Conservation (phyloP, 2,329 filamentous ascomycete species). For the Fusarium algeriense region DNA sequence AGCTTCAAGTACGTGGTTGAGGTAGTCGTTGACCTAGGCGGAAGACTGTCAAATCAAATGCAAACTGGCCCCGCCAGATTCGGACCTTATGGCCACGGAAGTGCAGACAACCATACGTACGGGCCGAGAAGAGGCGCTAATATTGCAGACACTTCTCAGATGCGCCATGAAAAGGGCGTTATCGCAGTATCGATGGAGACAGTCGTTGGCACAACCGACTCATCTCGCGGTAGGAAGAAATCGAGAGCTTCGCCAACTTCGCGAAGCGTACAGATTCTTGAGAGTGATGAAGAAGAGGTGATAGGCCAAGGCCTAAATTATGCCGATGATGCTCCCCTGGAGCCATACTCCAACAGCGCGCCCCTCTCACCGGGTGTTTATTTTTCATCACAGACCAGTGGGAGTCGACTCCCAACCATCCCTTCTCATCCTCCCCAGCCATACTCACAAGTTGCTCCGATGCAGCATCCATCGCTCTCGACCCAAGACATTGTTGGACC, state of each 20-base stretch:
- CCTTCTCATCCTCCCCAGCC: conserved; percentile 40
- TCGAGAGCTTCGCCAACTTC: conserved; percentile 44
- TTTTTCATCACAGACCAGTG: conserved; percentile 52
- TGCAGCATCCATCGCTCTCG: conserved; percentile 28
- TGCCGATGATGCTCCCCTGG: conserved; percentile 40
- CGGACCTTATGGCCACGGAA: conserved; percentile 50
- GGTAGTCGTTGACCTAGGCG: conserved; percentile 91
- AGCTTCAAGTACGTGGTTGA: conserved; percentile 95
- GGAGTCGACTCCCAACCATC: conserved; percentile 50
- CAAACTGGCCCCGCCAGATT: conserved; percentile 68
- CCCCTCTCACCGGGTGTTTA: conserved; percentile 43
- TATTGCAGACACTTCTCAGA: conserved; percentile 87
- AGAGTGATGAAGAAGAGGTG: conserved; percentile 51
- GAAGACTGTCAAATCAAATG: conserved; percentile 80
- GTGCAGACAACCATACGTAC: conserved; percentile 49
- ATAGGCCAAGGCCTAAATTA: conserved; percentile 40
- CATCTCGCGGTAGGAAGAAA: conserved; percentile 56
- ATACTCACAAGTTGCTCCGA: conserved; percentile 52
- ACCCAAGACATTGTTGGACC: conserved; percentile 21
- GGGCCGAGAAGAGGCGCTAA: conserved; percentile 61
- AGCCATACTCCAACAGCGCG: conserved; percentile 30
- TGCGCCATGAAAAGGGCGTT: conserved; percentile 92
- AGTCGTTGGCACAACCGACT: conserved; percentile 87
- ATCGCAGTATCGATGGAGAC: conserved; percentile 88
- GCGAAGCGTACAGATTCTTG: conserved; percentile 46